phyloP scores from a whole-genome alignment of 768 basidiomycete species.

The Chiua virens region DNA sequence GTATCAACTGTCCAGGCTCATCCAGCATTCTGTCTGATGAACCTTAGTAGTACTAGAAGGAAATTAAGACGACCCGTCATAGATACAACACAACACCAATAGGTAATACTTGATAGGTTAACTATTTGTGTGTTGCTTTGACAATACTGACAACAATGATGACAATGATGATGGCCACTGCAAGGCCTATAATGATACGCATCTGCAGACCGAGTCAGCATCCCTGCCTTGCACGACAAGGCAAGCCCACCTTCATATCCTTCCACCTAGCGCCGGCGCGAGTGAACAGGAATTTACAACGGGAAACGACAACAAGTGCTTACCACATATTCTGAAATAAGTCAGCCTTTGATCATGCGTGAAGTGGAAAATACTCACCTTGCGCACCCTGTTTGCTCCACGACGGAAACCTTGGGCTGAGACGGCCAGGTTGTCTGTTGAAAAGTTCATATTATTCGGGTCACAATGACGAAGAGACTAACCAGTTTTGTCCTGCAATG shows the following conservation, averaged over 20 bases:
- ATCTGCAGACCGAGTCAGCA: conserved; percentile 51
- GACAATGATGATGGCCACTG: conserved; percentile 85
- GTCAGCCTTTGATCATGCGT: conserved; percentile 6
- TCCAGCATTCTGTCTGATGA: conserved; percentile 13
- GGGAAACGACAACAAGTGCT: conserved; percentile 30
- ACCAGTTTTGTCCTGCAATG: conserved; percentile 98
- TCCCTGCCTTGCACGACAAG: conserved; percentile 1
- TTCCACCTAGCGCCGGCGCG: conserved; percentile 70
- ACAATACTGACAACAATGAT: conserved; percentile 97
- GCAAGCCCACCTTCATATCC: conserved; percentile 81
- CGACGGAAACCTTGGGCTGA: conserved; percentile 99
- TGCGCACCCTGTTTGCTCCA: conserved; percentile 96
- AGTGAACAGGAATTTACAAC: conserved; percentile 7
- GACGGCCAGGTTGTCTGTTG: conserved; percentile 88
- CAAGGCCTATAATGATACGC: conserved; percentile 94
- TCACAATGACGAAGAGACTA: conserved; percentile 29
- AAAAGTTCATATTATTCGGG: not conserved
- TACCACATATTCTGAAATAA: conserved; percentile 83
- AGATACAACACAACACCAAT: conserved; percentile 44
- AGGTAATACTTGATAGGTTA: conserved; percentile 12
- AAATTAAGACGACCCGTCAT: conserved; percentile 37
- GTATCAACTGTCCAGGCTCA: conserved; percentile 25
- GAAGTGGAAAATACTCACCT: conserved; percentile 49
- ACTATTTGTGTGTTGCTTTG: conserved; percentile 67
- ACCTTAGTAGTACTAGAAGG: no score